Evolutionary conservation across 2,329 filamentous ascomycete genomes (phyloP).

Genomic region (Salinomyces thailandicus): DNA sequence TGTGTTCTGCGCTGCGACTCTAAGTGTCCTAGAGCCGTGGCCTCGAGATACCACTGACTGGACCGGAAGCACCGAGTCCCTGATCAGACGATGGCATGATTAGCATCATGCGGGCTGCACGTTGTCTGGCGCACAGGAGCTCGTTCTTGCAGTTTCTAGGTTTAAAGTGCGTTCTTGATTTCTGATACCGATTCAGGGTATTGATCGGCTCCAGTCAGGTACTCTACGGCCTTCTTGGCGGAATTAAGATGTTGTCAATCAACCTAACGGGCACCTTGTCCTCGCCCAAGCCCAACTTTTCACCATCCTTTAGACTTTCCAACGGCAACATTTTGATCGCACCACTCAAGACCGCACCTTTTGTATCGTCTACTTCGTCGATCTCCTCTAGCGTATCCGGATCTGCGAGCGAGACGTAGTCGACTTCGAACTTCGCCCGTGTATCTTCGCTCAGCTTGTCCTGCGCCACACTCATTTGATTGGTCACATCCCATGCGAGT

Average conservation of each 20-base stretch:
- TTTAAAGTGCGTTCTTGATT: too few species aligned
- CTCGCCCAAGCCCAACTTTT: conserved; percentile 60
- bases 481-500: conserved; percentile 54
- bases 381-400: conserved; percentile 74
- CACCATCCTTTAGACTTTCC: conserved; percentile 56
- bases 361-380: conserved; percentile 54
- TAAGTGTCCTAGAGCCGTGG: too few species aligned
- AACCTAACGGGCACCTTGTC: conserved; percentile 68
- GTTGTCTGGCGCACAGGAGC: too few species aligned
- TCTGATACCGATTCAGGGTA: too few species aligned
- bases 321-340: conserved; percentile 83
- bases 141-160: too few species aligned
- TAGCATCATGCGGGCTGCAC: too few species aligned
- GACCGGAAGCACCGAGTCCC: too few species aligned
- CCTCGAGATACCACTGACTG: too few species aligned
- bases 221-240: too few species aligned
- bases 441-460: conserved; percentile 46
- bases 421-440: conserved; percentile 66
- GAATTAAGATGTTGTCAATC: conserved; percentile 77
- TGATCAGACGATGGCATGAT: too few species aligned
- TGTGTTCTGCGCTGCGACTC: too few species aligned
- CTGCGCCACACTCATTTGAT: conserved; percentile 50
- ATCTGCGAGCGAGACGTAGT: conserved; percentile 87
- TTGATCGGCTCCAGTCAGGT: too few species aligned
- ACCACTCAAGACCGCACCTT: conserved; percentile 76